Evolutionary conservation across 2,329 filamentous ascomycete genomes (phyloP), one percentile per base, ranked within the genome.

Genomic region (Rutstroemia sp.): DNA sequence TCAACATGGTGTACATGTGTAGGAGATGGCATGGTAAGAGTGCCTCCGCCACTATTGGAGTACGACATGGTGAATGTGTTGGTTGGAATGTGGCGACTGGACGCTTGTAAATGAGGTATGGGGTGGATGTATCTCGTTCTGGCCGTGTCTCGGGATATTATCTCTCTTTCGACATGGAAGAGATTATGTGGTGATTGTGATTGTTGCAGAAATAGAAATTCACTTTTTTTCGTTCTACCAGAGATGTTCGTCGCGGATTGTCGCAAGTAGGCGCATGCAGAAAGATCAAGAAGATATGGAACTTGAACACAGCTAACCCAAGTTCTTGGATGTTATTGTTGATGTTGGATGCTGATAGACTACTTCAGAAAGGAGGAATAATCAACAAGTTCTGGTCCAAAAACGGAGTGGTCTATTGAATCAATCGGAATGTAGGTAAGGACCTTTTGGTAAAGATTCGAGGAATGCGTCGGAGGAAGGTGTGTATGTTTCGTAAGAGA

Each of bases 11-110:
- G 88, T 60, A 84, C 83, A 67, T 89, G 85, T 48, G 88, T 92
- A 57, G 92, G 92, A 60, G 92, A 96, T 62, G 90, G 86, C 65
- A 96, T 78, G 68, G 94, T 90, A 66, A 95, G 78, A 58, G 89
- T 92, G 67, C 89, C 89, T 69, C 88, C 87, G 57, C 78, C 75
- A 65, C 74, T 73, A 68, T 78, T 81, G 51, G 78, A 78, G 71
- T 81, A 83, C 63, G 81, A 78, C 81, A 84, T 82, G 68, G 57
- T 61, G 56, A 48, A 25, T 42, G 17, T 42, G 16, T n/a, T 38
- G 30, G 51, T 49, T 64, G 63, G 61, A 64, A 67, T 64, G 62
- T 50, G 57, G 58, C 56, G 57, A 57, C 41, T 57, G 27, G n/a
- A 49, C 23, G 30, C 30, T 34, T 34, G 30, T 42, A 42, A 49